Base-by-base conservation (phyloP, 345 rosid genomes). In the Carallia pectinifolia region DNA sequence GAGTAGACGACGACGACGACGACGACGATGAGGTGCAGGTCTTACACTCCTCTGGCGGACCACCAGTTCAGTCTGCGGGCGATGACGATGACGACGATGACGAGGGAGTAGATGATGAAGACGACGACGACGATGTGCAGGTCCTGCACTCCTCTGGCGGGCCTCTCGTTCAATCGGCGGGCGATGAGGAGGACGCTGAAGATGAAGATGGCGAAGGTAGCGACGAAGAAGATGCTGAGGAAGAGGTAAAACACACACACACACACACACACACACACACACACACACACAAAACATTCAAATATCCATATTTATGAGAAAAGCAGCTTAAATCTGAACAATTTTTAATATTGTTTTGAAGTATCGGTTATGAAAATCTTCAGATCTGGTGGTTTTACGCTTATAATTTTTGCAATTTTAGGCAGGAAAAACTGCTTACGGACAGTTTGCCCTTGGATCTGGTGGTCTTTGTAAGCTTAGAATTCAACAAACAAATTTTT, bases 51-150 rank as follows among this genome's bases (percentile, higher is more conserved):
- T 74, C 90, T 7, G 83, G 74, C 69, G 89, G 83, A 13, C 93
- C 87, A 61, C 87, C 83, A 23, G 86, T 81, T n/a, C 81, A 66
- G 30, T 61, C 85, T 2, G 87, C 64, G 0, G 87, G 85, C 17
- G 93, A 88, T 16, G 91, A 88, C 0, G 94, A 80, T 0, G 86
- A 84, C 2, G 93, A 80, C 0, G 88, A 72, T 0, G 93, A 79
- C 4, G 90, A 78, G 0, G 90, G 80, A 0, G 90, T 76, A 0
- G 92, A 68, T 0, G 96, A 61, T 0, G 88, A 70, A 0, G 91
- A 74, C 0, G 89, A 70, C 7, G 97, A 75, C 0, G 96, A 74
- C 1, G 92, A 75, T 8, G 91, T 79, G 64, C 90, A 84, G 81
- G 81, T 82, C 54, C 39, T 89, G 62, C 85, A 79, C 73, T 84